Evolutionary conservation across 345 rosid genomes (phyloP).

Genomic region (Passiflora organensis): DNA sequence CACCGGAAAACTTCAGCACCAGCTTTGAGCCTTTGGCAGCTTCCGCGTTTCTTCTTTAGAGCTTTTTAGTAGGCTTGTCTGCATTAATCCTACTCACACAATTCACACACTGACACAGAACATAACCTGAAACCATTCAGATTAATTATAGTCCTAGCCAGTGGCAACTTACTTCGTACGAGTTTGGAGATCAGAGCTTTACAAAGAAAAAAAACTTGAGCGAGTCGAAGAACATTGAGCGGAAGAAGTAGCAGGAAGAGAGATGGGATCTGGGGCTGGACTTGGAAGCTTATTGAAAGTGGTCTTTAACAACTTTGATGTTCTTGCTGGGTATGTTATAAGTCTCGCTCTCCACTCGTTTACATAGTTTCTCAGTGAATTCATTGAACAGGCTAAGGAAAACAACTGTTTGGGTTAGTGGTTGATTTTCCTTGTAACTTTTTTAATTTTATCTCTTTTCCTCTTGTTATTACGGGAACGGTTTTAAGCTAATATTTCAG

Average conservation of each 20-base stretch:
- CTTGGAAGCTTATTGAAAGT: slow-evolving; percentile 61
- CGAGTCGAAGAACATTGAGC: too few species aligned
- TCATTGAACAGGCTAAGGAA: not conserved
- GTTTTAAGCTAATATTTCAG: not conserved
- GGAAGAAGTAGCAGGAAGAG: not conserved
- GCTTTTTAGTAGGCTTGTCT: too few species aligned
- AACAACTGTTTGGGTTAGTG: not conserved
- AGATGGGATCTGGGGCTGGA: slow-evolving; percentile 80
- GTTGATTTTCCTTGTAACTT: not conserved
- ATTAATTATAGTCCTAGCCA: too few species aligned
- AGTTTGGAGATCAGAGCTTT: too few species aligned
- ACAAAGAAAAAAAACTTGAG: too few species aligned
- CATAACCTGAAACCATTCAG: too few species aligned
- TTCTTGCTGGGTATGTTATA: slow-evolving; percentile 71
- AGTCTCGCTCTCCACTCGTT: not conserved
- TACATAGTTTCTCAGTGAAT: not conserved
- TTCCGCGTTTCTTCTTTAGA: too few species aligned
- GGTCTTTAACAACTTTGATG: slow-evolving; percentile 66
- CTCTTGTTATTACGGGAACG: not conserved
- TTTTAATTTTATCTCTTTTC: not conserved
- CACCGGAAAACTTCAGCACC: too few species aligned
- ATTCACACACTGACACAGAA: too few species aligned
- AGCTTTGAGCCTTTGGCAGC: too few species aligned
- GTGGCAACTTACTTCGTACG: too few species aligned
- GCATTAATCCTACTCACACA: too few species aligned